Percentiles rank a stretch among this genome's conserved stretches.
phyloP scores from a whole-genome alignment of 257 asterid genomes.

The Solanum medicagineum region DNA sequence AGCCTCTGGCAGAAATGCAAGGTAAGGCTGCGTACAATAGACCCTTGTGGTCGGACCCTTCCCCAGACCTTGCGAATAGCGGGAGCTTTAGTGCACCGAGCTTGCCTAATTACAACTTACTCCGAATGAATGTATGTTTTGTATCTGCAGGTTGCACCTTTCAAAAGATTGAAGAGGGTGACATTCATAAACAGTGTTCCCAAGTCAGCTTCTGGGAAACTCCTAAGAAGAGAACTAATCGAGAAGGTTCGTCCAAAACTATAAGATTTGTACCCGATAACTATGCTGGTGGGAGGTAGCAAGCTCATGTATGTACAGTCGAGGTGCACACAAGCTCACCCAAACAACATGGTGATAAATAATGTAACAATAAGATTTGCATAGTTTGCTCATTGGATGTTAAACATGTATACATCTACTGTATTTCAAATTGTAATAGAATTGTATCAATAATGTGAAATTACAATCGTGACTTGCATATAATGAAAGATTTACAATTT shows the following conservation, averaged over 20 bases:
- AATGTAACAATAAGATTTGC: not conserved
- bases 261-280: not conserved
- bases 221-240: slow-evolving; percentile 75
- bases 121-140: not conserved
- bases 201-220: slow-evolving; percentile 81
- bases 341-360: not conserved
- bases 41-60: too few species aligned
- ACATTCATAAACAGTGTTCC: slow-evolving; percentile 70
- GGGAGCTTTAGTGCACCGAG: too few species aligned
- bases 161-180: slow-evolving; percentile 56
- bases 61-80: too few species aligned
- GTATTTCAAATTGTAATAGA: not conserved
- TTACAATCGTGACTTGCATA: not conserved
- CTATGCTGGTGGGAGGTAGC: not conserved
- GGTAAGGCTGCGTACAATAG: too few species aligned
- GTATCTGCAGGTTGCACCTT: slow-evolving; percentile 74
- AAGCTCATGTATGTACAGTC: not conserved
- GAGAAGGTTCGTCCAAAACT: slow-evolving; percentile 60
- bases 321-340: not conserved
- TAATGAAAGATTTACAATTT: not conserved
- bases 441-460: not conserved
- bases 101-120: not conserved
- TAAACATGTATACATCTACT: not conserved
- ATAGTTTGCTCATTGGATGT: not conserved
- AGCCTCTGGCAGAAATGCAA: too few species aligned